Conservation (phyloP, 2,329 filamentous ascomycete species). For the Trichoderma lentiforme region DNA sequence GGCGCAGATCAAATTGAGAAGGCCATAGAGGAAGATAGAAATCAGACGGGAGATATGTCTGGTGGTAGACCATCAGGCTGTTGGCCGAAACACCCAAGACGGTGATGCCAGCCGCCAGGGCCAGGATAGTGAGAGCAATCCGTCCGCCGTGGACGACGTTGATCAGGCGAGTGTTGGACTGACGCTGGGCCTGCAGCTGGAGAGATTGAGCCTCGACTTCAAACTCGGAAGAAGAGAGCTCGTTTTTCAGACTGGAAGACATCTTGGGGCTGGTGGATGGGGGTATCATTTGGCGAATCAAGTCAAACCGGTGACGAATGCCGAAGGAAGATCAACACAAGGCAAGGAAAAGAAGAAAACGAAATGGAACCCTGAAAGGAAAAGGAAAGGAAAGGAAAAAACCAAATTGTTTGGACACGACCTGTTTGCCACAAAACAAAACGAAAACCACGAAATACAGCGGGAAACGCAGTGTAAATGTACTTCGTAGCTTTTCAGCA, state of each 20-base stretch:
- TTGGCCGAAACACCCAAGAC: slow-evolving; percentile 55
- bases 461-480: slow-evolving; percentile 7
- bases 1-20: slow-evolving; percentile 52
- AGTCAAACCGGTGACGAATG: neutral
- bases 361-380: neutral
- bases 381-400: neutral
- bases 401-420: slow-evolving; percentile 2
- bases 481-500: neutral
- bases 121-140: slow-evolving; percentile 47
- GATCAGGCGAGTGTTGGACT: slow-evolving; percentile 39
- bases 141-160: slow-evolving; percentile 43
- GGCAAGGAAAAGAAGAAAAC: neutral
- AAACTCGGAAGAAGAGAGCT: slow-evolving; percentile 45
- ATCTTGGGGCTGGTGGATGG: slow-evolving; percentile 20
- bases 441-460: neutral
- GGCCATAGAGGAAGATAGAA: slow-evolving; percentile 58
- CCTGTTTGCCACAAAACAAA: neutral
- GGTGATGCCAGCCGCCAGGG: slow-evolving; percentile 49
- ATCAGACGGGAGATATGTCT: slow-evolving; percentile 46
- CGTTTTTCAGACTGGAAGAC: slow-evolving; percentile 36
- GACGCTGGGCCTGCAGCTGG: slow-evolving; percentile 34
- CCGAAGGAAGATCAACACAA: neutral
- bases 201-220: slow-evolving; percentile 43
- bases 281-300: neutral
- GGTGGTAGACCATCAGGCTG: slow-evolving; percentile 53